Base-by-base conservation (phyloP, 805 yeast species). In the Yarrowia sp. region DNA sequence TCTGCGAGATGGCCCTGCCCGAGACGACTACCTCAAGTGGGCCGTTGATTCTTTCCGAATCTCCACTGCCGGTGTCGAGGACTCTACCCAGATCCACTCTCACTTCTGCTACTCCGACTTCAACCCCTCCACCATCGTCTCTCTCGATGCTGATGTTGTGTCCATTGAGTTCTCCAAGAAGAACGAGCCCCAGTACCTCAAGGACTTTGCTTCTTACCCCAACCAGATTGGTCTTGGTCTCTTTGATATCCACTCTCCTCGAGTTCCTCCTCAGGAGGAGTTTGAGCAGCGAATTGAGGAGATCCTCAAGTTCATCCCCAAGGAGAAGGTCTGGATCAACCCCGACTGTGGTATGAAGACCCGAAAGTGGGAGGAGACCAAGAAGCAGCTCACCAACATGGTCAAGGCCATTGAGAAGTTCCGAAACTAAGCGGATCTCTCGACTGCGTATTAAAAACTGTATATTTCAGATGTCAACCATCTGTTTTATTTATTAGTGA, bases 341-440 rank as follows among this genome's bases (percentile, higher is more conserved):
- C 99, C 99, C 79, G 99, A 95, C 86, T 95, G 99, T 89, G 99
- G 99, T 88, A 89, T 95, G 83, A 95, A 95, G 91, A 95, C 99
- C 82, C 93, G 99, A 89, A 97, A 97, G 77, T 95, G 99, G 99
- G 92, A 90, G 77, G 99, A 95, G 88, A 91, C 94, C 77, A 92
- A 84, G 81, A 92, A 89, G 79, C 92, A 97, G 78, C 89, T 95
- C 83, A 91, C 97, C 82, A 91, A 95, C 85, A 95, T 95, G 99
- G 98, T 95, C 81, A 95, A 90, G 75, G 98, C 99, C 79, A 98
- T 98, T 79, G 94, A 95, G 87, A 87, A 86, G 84, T 94, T 86
- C 97, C 91, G 96, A 63, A 38, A 63, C 56, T 63, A 63, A 63
- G 48, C 38, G 43, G 19, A 32, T 12, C 11, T 3, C 9, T 19